Conservation (phyloP, 2,329 filamentous ascomycete genomes). For the Sporothrix schenckii region DNA sequence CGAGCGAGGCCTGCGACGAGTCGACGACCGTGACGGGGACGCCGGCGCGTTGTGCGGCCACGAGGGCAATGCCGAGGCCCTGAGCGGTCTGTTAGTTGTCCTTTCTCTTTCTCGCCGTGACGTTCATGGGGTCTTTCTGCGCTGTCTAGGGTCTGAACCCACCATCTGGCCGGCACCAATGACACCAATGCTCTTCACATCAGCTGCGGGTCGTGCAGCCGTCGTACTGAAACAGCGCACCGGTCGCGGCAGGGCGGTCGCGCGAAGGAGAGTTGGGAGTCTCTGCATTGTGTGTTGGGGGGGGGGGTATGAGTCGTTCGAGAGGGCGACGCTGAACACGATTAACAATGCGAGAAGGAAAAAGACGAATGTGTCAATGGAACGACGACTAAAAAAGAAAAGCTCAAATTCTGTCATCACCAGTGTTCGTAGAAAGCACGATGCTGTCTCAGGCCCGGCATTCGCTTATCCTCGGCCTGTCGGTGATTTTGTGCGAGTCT, state of each 20-base stretch:
- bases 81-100: conserved; percentile 45
- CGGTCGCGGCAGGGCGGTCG: conserved; percentile 29
- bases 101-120: conserved; percentile 28
- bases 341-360: background rate
- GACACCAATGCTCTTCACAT: conserved; percentile 87
- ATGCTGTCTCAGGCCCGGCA: conserved; percentile 8
- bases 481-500: background rate
- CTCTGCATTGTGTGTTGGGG: conserved; percentile 26
- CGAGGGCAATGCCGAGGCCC: conserved; percentile 94
- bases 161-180: conserved; percentile 97
- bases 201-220: conserved; percentile 59
- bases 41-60: conserved; percentile 81
- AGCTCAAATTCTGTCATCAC: background rate
- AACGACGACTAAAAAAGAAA: background rate
- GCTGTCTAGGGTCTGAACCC: conserved; percentile 40
- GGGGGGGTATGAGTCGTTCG: too few species aligned
- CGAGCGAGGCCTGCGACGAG: conserved; percentile 77
- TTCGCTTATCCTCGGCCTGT: conserved; percentile 32
- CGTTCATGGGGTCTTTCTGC: background rate
- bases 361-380: background rate
- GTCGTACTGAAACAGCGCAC: conserved; percentile 66
- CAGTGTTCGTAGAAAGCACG: conserved; percentile 13
- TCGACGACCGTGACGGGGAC: conserved; percentile 88
- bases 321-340: background rate
- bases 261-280: conserved; percentile 27